A percentile compares a stretch with the other conserved stretches of the same genome.
These are phyloP conservation scores for Polychaeton citri DNA, from an alignment of 2,329 filamentous ascomycete genomes.

Conservation along the genomic window DNA sequence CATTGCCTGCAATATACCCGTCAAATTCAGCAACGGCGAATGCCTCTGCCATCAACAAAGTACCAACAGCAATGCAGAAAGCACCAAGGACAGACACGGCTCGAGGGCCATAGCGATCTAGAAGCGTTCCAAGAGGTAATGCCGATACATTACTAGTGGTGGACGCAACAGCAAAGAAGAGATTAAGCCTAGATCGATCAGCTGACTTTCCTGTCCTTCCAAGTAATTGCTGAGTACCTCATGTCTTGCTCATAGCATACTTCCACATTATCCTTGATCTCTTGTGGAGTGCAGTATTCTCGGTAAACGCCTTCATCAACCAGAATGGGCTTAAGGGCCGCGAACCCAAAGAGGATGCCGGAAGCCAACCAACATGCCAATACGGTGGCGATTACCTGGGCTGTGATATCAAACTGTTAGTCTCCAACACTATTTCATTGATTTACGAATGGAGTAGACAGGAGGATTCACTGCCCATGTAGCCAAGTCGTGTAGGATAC, in stretches of 20 bases:
- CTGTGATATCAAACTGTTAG: constrained; percentile 35
- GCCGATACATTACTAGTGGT: constrained; percentile 80
- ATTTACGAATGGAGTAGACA: too few species aligned
- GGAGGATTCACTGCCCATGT: too few species aligned
- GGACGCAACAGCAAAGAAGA: constrained; percentile 85
- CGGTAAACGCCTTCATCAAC: constrained; percentile 60
- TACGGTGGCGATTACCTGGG: constrained; percentile 54
- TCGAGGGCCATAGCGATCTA: constrained; percentile 70
- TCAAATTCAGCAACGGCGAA: constrained; percentile 52
- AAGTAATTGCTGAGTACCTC: constrained; percentile 11
- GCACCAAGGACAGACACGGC: constrained; percentile 60
- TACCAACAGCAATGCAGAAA: constrained; percentile 52
- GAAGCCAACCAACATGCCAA: constrained; percentile 64
- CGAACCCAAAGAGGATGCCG: constrained; percentile 73
- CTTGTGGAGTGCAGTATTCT: constrained; percentile 44
- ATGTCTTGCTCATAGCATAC: constrained; percentile 47
- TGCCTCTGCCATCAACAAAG: constrained; percentile 58
- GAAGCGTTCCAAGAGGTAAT: constrained; percentile 68
- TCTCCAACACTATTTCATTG: too few species aligned
- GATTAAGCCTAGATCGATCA: constrained; percentile 44
- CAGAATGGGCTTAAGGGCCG: constrained; percentile 68
- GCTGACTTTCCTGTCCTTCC: background rate
- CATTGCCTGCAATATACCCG: constrained; percentile 39
- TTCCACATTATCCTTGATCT: constrained; percentile 33
- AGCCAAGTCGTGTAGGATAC: too few species aligned